These are phyloP conservation scores for Penicillium cataractarum DNA, from an alignment of 495 filamentous ascomycete species.

Conservation along the genomic window DNA sequence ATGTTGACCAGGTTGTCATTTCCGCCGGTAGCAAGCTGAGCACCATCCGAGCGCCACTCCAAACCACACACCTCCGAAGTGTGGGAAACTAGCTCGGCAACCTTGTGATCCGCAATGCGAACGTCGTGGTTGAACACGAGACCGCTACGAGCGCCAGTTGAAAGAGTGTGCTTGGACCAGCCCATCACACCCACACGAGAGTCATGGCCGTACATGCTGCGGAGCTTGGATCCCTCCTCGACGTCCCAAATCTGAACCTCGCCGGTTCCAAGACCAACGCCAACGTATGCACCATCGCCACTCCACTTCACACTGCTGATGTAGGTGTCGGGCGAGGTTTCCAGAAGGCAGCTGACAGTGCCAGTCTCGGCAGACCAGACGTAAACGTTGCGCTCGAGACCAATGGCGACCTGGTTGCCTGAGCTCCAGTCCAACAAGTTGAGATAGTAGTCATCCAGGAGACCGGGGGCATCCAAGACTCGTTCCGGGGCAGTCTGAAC, in stretches of 20 bases:
- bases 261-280: constrained; percentile 90
- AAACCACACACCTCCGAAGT: constrained; percentile 97
- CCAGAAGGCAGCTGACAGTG: constrained; percentile 81
- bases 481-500: constrained; percentile 94
- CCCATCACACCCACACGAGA: constrained; percentile 96
- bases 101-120: constrained; percentile 95
- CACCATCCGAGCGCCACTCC: constrained; percentile 94
- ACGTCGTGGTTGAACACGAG: constrained; percentile 99
- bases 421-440: constrained; percentile 98
- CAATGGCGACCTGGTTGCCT: constrained; percentile 96
- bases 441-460: constrained; percentile 98
- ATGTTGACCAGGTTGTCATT: constrained; percentile 99
- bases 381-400: constrained; percentile 94
- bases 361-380: constrained; percentile 99
- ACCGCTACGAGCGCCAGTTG: constrained; percentile 90
- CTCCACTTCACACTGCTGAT: constrained; percentile 99
- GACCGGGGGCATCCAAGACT: constrained; percentile 93
- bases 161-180: constrained; percentile 97
- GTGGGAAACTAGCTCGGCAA: constrained; percentile 93
- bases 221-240: constrained; percentile 89
- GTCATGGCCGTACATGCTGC: constrained; percentile 97
- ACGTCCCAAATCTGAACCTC: constrained; percentile 99
- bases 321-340: constrained; percentile 87
- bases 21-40: constrained; percentile 93
- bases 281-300: constrained; percentile 93